These are phyloP conservation scores for Pseudocercospora crystallina DNA, from an alignment of 2,329 filamentous ascomycete species.

Conservation along the genomic window DNA sequence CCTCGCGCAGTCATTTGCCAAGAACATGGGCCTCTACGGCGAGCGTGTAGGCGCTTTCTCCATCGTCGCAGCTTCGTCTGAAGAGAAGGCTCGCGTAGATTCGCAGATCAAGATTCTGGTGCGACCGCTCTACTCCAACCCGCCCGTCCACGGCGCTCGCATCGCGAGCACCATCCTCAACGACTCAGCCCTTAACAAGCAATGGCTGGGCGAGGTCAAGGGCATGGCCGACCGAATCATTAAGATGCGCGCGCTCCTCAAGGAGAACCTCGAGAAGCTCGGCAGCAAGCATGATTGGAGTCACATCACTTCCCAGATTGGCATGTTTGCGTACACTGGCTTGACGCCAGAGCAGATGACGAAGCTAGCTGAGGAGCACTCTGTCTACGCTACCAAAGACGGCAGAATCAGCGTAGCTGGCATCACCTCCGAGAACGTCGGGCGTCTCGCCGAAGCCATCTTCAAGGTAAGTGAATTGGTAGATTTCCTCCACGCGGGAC, in stretches of 20 bases:
- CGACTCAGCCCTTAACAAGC: slow-evolving; percentile 77
- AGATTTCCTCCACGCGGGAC: no score
- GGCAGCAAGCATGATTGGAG: slow-evolving; percentile 97
- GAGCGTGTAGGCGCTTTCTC: slow-evolving; percentile 98
- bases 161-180: slow-evolving; percentile 91
- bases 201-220: slow-evolving; percentile 97
- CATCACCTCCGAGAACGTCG: slow-evolving; percentile 77
- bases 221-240: slow-evolving; percentile 99
- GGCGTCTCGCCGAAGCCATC: slow-evolving; percentile 78
- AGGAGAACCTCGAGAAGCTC: slow-evolving; percentile 90
- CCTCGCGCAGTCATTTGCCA: slow-evolving; percentile 92
- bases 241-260: slow-evolving; percentile 91
- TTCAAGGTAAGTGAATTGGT: slow-evolving; percentile 63
- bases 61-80: slow-evolving; percentile 76
- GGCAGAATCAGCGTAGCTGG: slow-evolving; percentile 83
- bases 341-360: slow-evolving; percentile 91
- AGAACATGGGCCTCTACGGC: slow-evolving; percentile 99
- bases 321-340: slow-evolving; percentile 99
- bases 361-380: slow-evolving; percentile 86
- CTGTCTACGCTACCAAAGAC: slow-evolving; percentile 94
- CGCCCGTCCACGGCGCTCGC: slow-evolving; percentile 91
- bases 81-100: slow-evolving; percentile 93
- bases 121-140: slow-evolving; percentile 96
- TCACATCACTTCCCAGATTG: slow-evolving; percentile 97
- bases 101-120: slow-evolving; percentile 98